Conservation (phyloP, 1,284 basidiomycete species). For the Microbotryum violaceum region DNA sequence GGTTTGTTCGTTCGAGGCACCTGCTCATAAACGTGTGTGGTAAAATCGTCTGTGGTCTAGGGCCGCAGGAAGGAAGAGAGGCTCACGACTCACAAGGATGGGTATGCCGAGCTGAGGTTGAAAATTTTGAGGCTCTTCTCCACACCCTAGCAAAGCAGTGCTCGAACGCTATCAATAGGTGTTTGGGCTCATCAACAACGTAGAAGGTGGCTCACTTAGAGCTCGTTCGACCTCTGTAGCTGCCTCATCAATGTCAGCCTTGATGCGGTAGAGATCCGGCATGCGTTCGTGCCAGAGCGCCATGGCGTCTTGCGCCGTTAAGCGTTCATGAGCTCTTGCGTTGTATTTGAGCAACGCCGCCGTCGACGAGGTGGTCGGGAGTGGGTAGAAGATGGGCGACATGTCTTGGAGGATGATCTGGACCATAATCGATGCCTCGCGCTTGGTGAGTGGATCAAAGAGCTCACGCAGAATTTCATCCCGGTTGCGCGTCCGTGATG, state of each 20-base stretch:
- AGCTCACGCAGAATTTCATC: conserved; percentile 50
- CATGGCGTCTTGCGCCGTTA: conserved; percentile 61
- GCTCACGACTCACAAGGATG: background rate
- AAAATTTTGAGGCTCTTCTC: conserved; percentile 4
- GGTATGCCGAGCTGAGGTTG: background rate
- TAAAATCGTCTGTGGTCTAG: too few species aligned
- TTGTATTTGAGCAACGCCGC: conserved; percentile 52
- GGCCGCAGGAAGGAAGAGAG: too few species aligned
- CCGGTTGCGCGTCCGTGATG: conserved; percentile 37
- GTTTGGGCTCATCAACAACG: too few species aligned
- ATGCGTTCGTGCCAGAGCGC: conserved; percentile 61
- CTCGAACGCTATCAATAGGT: background rate
- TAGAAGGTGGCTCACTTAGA: conserved; percentile 24
- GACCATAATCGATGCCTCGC: conserved; percentile 57
- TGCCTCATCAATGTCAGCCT: conserved; percentile 55
- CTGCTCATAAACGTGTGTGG: too few species aligned
- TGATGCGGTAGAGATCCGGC: conserved; percentile 51
- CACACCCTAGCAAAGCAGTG: conserved; percentile 4
- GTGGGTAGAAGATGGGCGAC: conserved; percentile 63
- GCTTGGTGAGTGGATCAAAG: conserved; percentile 52
- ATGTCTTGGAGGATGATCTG: conserved; percentile 80
- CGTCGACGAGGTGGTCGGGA: conserved; percentile 43
- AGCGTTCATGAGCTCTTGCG: conserved; percentile 49
- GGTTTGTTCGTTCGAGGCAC: conserved; percentile 50
- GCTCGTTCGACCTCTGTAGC: conserved; percentile 49